Percentiles rank a stretch among this genome's conserved stretches.
Conservation (phyloP, 345 rosid species). For the Draba incana region DNA sequence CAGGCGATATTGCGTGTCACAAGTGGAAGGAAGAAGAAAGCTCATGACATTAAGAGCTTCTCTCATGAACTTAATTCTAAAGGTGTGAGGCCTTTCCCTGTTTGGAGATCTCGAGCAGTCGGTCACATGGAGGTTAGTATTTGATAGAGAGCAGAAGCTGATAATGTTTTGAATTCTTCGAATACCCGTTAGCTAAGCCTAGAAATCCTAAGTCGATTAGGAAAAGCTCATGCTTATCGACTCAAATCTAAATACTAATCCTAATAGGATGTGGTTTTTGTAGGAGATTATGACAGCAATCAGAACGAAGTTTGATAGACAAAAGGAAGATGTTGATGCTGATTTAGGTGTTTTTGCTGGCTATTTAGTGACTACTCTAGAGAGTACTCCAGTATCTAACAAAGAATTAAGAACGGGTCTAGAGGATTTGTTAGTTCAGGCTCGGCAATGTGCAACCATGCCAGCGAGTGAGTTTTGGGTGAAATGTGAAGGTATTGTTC, state of each 20-base stretch:
- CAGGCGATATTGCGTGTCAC: constrained; percentile 86
- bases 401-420: constrained; percentile 75
- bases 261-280: constrained; percentile 1
- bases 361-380: constrained; percentile 79
- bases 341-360: constrained; percentile 93
- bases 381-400: constrained; percentile 60
- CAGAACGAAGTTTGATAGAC: constrained; percentile 75
- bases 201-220: too few relatives aligned
- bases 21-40: constrained; percentile 79
- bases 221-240: too few relatives aligned
- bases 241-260: too few relatives aligned
- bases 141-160: too few relatives aligned
- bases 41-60: constrained; percentile 88
- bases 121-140: constrained; percentile 85
- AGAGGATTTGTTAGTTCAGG: constrained; percentile 84
- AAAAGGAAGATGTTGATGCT: constrained; percentile 90
- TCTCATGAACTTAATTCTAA: constrained; percentile 97
- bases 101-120: constrained; percentile 81
- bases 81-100: constrained; percentile 91
- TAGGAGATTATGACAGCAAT: constrained; percentile 89
- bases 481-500: constrained; percentile 89
- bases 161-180: too few relatives aligned
- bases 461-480: constrained; percentile 80
- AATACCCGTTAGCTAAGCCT: too few relatives aligned
- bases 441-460: constrained; percentile 83